These are phyloP conservation scores for Cyclocybe cylindracea DNA, from an alignment of 768 basidiomycete genomes.

Conservation along the genomic window DNA sequence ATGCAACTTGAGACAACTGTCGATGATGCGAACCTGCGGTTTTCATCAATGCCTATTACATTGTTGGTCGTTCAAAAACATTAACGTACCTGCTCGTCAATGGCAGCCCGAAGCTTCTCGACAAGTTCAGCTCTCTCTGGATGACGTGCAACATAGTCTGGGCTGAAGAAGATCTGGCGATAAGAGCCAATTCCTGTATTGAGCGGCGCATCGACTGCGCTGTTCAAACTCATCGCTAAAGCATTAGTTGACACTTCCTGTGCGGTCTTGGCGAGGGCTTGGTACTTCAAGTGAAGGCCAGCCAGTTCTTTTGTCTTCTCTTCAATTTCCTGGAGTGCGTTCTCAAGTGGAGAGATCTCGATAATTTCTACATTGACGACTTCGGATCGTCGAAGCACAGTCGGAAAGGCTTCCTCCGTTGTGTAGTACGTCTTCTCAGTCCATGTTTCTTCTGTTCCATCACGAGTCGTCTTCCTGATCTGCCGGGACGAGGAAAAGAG, in stretches of 20 bases:
- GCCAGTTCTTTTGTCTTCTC: conserved; percentile 78
- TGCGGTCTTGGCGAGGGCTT: conserved; percentile 74
- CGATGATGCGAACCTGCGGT: conserved; percentile 71
- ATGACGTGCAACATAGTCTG: conserved; percentile 65
- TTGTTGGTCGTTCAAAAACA: no score
- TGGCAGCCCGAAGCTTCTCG: conserved; percentile 68
- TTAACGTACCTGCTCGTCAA: conserved; percentile 76
- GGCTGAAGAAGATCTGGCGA: conserved; percentile 73
- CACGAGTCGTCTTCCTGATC: conserved; percentile 59
- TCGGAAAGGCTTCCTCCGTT: conserved; percentile 89
- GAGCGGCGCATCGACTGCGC: conserved; percentile 79
- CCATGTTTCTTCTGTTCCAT: conserved; percentile 78
- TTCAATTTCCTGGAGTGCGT: conserved; percentile 79
- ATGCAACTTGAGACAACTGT: conserved; percentile 83
- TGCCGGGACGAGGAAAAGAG: conserved; percentile 78
- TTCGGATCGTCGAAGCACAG: conserved; percentile 87
- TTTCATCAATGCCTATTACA: neutral
- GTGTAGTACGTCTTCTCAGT: conserved; percentile 86
- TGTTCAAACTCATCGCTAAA: conserved; percentile 84
- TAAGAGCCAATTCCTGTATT: conserved; percentile 80
- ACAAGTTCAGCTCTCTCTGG: conserved; percentile 72
- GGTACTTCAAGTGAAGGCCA: conserved; percentile 68
- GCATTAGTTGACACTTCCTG: conserved; percentile 77
- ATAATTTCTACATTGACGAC: conserved; percentile 67
- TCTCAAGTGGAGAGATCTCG: conserved; percentile 86